Conservation (phyloP, 495 filamentous ascomycete species). For the Trichoderma erinaceum region DNA sequence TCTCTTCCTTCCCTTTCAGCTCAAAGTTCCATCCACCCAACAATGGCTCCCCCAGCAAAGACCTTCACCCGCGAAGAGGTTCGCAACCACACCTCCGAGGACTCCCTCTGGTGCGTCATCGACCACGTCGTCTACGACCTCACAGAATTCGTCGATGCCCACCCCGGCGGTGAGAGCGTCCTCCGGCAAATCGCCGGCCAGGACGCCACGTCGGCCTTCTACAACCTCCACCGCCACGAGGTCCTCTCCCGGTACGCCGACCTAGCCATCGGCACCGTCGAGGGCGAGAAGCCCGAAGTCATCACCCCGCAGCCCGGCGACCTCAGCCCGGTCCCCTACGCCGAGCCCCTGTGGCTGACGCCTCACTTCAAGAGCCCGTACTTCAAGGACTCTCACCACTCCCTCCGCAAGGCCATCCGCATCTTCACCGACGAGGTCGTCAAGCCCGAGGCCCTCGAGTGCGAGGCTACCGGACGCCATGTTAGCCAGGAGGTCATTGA, state of each 20-base stretch:
- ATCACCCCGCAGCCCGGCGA: slow-evolving; percentile 64
- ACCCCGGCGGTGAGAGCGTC: slow-evolving; percentile 79
- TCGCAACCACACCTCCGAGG: slow-evolving; percentile 74
- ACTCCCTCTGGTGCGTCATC: slow-evolving; percentile 74
- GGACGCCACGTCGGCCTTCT: slow-evolving; percentile 84
- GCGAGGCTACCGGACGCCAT: slow-evolving; percentile 67
- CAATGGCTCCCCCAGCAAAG: slow-evolving; percentile 20
- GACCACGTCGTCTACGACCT: slow-evolving; percentile 92
- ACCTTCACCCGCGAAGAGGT: slow-evolving; percentile 69
- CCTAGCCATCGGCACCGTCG: slow-evolving; percentile 70
- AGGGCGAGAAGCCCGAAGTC: slow-evolving; percentile 68
- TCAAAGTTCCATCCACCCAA: background rate
- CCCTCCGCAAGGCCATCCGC: slow-evolving; percentile 64
- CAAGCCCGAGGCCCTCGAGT: slow-evolving; percentile 68
- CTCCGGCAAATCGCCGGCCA: slow-evolving; percentile 77
- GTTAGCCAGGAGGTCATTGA: slow-evolving; percentile 75
- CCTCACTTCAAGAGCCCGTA: slow-evolving; percentile 77
- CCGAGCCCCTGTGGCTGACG: slow-evolving; percentile 73
- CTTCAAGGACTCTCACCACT: slow-evolving; percentile 69
- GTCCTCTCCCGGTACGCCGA: slow-evolving; percentile 70
- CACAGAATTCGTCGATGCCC: slow-evolving; percentile 84
- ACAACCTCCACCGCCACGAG: slow-evolving; percentile 90
- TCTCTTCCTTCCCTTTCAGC: background rate
- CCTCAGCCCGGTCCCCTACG: slow-evolving; percentile 70
- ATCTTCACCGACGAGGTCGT: slow-evolving; percentile 67